Base-by-base conservation (phyloP, 768 basidiomycete species). In the Nidula microcarpa region DNA sequence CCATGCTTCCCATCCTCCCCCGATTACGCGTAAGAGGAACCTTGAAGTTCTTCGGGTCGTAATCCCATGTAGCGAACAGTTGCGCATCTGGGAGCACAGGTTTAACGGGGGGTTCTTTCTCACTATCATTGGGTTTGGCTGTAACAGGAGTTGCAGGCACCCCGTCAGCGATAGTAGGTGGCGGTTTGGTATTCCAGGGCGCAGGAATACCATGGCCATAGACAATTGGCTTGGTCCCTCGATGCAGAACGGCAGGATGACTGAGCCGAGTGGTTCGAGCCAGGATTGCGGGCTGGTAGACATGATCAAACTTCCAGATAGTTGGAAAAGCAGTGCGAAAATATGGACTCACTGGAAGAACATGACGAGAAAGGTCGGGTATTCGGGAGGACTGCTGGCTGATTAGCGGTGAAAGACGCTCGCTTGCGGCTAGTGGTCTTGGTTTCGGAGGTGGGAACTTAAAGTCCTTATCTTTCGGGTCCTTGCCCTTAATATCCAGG, bases 301-400 rank as follows among this genome's bases (percentile, higher is more conserved):
- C 49, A 43, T 33, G 33, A 47, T 47, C 43, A 57, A 50, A 10
- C 49, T 51, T 11, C 39, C 6, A 13, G 50, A 10, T 23, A 50
- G 34, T 33, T 13, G 23, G 41, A 51, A 16, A 30, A 17, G 11
- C 11, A 49, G 37, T 33, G 18, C 41, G 48, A 33, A 39, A n/a
- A 23, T 43, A 37, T n/a, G 35, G 17, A 74, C 85, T 55, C 64
- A 90, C 89, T 35, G 87, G 81, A 47, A 92, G 79, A 8, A 87
- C 79, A 55, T 77, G 74, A 23, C 84, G 75, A 7, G 88, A 81
- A 45, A 92, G 71, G 49, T 84, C 80, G 6, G 87, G 87, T 45
- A 91, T 74, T 51, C 86, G 72, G 10, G 84, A 85, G 1, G 72
- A 71, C 57, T 89, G 86, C 51, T 85, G 78, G 51, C 81, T 82